phyloP scores from a whole-genome alignment of 2,329 filamentous ascomycete species.

The Aspergillus floridensis region DNA sequence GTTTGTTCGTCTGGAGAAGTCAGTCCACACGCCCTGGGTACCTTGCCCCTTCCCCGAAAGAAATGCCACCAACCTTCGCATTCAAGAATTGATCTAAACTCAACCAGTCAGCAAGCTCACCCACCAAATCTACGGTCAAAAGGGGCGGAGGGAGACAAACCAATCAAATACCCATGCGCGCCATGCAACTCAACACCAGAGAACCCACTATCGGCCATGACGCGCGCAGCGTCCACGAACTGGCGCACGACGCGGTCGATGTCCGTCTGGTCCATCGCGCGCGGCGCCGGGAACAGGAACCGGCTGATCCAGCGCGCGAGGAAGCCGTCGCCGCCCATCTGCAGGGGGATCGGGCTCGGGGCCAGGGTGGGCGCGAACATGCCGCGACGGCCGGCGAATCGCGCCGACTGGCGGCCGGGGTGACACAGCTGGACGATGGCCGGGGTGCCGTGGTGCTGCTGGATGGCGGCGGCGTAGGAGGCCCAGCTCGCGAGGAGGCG shows the following conservation, averaged over 20 bases:
- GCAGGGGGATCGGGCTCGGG: constrained; percentile 42
- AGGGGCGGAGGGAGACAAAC: constrained; percentile 28
- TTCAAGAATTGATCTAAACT: constrained; percentile 37
- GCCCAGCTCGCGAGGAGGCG: constrained; percentile 26
- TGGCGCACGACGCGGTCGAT: constrained; percentile 53
- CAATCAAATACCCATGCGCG: constrained; percentile 52
- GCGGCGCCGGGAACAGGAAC: constrained; percentile 49
- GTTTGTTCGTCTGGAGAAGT: constrained; percentile 41
- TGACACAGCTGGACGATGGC: constrained; percentile 47
- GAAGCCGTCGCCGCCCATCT: constrained; percentile 39
- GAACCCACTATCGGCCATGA: constrained; percentile 52
- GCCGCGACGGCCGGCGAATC: constrained; percentile 39
- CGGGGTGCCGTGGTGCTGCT: constrained; percentile 42
- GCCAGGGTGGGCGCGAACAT: constrained; percentile 33
- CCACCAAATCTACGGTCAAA: background rate
- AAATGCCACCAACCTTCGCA: constrained; percentile 27
- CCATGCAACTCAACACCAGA: constrained; percentile 55
- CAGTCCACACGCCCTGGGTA: background rate
- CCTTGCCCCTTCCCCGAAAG: too few species aligned
- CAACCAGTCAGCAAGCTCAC: background rate
- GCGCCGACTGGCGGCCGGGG: constrained; percentile 45
- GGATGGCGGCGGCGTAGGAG: constrained; percentile 29
- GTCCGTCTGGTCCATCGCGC: constrained; percentile 55
- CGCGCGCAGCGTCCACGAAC: constrained; percentile 54
- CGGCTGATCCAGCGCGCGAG: constrained; percentile 32